These are phyloP conservation scores for Gossypium thurberi DNA, from an alignment of 345 rosid species.

Conservation along the genomic window DNA sequence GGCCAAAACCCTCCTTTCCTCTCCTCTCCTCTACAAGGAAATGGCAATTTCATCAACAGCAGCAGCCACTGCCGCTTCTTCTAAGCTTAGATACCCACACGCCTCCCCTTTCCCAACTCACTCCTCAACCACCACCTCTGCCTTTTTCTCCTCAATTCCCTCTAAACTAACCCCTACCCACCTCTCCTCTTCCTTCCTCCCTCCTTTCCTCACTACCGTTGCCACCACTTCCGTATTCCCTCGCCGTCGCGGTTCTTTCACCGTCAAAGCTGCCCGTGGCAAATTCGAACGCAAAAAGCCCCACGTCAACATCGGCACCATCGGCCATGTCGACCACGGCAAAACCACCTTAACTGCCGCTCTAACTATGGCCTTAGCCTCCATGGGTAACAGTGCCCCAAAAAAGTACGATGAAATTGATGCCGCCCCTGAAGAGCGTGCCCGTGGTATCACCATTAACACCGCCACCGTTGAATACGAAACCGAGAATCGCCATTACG, in stretches of 20 bases:
- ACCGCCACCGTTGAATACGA: slow-evolving; percentile 93
- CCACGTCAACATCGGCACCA: slow-evolving; percentile 85
- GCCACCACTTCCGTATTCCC: slow-evolving; percentile 18
- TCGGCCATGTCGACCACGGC: slow-evolving; percentile 96
- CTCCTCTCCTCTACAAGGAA: not conserved
- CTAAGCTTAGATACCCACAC: slow-evolving; percentile 37
- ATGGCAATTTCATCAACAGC: slow-evolving; percentile 67
- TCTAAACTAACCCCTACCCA: slow-evolving; percentile 31
- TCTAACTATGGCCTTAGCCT: slow-evolving; percentile 84
- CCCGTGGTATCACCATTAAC: slow-evolving; percentile 87
- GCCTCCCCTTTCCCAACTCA: slow-evolving; percentile 31
- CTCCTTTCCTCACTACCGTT: slow-evolving; percentile 36
- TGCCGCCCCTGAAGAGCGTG: slow-evolving; percentile 91
- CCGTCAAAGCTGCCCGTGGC: slow-evolving; percentile 79
- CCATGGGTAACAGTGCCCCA: slow-evolving; percentile 58
- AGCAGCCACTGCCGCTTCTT: slow-evolving; percentile 34
- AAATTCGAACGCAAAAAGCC: slow-evolving; percentile 96
- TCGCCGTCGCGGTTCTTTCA: slow-evolving; percentile 30
- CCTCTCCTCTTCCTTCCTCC: slow-evolving; percentile 61
- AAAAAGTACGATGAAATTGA: slow-evolving; percentile 91
- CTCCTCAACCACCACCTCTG: slow-evolving; percentile 22
- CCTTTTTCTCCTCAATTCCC: slow-evolving; percentile 21
- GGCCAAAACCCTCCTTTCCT: not conserved
- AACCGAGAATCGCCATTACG: slow-evolving; percentile 83
- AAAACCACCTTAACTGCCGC: slow-evolving; percentile 88